These are phyloP conservation scores for Rhizopogon roseolus DNA, from an alignment of 768 basidiomycete genomes.

Conservation along the genomic window DNA sequence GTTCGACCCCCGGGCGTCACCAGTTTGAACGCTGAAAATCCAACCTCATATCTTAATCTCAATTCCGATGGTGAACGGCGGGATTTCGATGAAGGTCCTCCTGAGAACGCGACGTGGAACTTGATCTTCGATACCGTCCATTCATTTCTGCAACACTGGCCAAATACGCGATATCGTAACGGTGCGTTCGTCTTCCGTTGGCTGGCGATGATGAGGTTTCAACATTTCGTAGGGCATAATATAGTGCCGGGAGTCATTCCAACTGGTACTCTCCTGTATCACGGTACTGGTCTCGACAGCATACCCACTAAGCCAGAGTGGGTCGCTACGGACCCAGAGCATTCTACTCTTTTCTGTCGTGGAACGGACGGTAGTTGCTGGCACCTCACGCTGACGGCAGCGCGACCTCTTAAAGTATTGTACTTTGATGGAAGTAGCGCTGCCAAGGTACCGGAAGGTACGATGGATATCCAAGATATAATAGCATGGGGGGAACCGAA, in stretches of 20 bases:
- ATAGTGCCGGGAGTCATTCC: conserved; percentile 30
- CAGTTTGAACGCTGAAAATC: background rate
- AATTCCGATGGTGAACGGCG: conserved; percentile 8
- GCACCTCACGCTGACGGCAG: conserved; percentile 25
- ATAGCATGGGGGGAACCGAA: conserved; percentile 23
- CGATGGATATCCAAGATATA: conserved; percentile 32
- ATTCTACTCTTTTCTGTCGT: conserved; percentile 33
- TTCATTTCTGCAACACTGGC: conserved; percentile 33
- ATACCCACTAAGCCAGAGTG: conserved; percentile 28
- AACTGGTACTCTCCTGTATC: conserved; percentile 33
- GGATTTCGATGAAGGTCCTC: conserved; percentile 14
- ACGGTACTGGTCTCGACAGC: conserved; percentile 13
- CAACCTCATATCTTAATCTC: background rate
- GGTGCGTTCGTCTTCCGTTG: conserved; percentile 10
- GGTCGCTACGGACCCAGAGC: conserved; percentile 31
- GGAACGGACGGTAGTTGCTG: conserved; percentile 4
- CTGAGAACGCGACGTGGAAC: conserved; percentile 24
- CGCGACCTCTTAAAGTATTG: conserved; percentile 23
- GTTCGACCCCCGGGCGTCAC: too few relatives aligned
- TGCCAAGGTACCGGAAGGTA: conserved; percentile 24
- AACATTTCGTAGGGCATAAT: conserved; percentile 17
- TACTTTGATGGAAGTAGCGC: conserved; percentile 30
- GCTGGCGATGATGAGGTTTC: background rate
- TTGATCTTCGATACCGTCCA: conserved; percentile 30
- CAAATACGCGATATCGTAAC: conserved; percentile 33